phyloP scores from a whole-genome alignment of 2,329 filamentous ascomycete genomes.

The Colletotrichum coccodes region DNA sequence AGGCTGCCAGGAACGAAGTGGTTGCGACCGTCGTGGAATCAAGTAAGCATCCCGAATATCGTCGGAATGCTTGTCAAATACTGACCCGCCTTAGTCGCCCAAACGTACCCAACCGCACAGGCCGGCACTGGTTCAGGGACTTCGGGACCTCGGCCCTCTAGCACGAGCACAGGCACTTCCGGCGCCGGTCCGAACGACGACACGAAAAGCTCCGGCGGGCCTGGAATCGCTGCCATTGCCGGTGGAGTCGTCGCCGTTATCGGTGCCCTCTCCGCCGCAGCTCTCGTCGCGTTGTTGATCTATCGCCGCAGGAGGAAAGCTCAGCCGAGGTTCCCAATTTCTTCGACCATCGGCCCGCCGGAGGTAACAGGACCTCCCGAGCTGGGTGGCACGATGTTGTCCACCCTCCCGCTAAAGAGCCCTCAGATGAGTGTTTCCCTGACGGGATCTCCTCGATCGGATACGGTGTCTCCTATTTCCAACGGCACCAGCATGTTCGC shows the following conservation, averaged over 20 bases:
- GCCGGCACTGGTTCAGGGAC: slow-evolving; percentile 23
- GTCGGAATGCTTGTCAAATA: slow-evolving; percentile 26
- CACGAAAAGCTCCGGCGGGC: slow-evolving; percentile 21
- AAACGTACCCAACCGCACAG: slow-evolving; percentile 38
- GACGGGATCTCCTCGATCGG: slow-evolving; percentile 32
- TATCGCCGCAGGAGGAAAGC: slow-evolving; percentile 45
- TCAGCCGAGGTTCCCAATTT: slow-evolving; percentile 25
- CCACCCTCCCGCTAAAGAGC: slow-evolving; percentile 38
- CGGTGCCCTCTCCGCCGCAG: slow-evolving; percentile 36
- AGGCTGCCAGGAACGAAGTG: slow-evolving; percentile 55
- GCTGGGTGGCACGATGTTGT: slow-evolving; percentile 36
- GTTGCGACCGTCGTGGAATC: slow-evolving; percentile 54
- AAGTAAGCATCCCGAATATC: slow-evolving; percentile 35
- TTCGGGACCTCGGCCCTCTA: background rate
- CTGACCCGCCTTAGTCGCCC: slow-evolving; percentile 35
- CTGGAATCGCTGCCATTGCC: slow-evolving; percentile 46
- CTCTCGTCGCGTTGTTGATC: slow-evolving; percentile 47
- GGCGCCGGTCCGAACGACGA: slow-evolving; percentile 18
- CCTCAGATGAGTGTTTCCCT: slow-evolving; percentile 42
- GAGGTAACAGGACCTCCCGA: slow-evolving; percentile 46
- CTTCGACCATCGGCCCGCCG: slow-evolving; percentile 30
- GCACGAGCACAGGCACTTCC: background rate
- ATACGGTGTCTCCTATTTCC: slow-evolving; percentile 40
- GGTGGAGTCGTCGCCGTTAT: slow-evolving; percentile 38
- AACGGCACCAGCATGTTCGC: slow-evolving; percentile 35